Evolutionary conservation across 2,329 filamentous ascomycete genomes (phyloP), one percentile per base, ranked within the genome.

Genomic region (Hymenoscyphus fructigenus): DNA sequence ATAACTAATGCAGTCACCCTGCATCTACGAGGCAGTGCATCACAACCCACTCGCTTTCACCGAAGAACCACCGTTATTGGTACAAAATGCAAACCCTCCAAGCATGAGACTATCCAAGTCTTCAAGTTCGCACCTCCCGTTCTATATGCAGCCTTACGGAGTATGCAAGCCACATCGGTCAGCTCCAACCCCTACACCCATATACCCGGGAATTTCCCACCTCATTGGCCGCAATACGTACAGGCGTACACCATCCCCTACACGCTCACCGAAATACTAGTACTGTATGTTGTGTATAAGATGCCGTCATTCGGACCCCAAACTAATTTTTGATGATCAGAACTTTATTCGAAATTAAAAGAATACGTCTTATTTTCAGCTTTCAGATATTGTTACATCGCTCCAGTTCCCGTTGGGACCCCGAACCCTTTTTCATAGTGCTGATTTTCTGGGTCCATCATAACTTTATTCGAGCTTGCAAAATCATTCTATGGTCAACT

Each of bases 141-240:
- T 36, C 34, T 10, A 60, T 60, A 32, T 60, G 58, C 58, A 60
- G 58, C 58, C 58, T 41, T 60, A 60, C 50, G 23, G 29, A 50
- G 38, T 7, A 53, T 63, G 55, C 56, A 53, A 58, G 38, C 61
- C 50, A 57, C 44, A 32, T 36, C 20, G 34, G 60, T 53, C 38
- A 38, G 26, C 32, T 41, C 23, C 28, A 20, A 32, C 59, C 15
- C 44, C 26, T 36, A 36, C 56, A 23, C 63, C 68, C 64, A 15
- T 15, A 12, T 12, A 36, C 34, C 10, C 34, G 14, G 34, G 14
- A 36, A 36, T 36, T 15, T 12, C 34, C 34, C 34, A 36, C 59
- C 62, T 60, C 23, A 60, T 60, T 60, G 58, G 58, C 17, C 20
- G 32, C 38, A 50, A 50, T 60, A 60, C 58, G 58, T 47, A 20